Base-by-base conservation (phyloP, 352 stramenopile species). In the Pythium dissotocum region DNA sequence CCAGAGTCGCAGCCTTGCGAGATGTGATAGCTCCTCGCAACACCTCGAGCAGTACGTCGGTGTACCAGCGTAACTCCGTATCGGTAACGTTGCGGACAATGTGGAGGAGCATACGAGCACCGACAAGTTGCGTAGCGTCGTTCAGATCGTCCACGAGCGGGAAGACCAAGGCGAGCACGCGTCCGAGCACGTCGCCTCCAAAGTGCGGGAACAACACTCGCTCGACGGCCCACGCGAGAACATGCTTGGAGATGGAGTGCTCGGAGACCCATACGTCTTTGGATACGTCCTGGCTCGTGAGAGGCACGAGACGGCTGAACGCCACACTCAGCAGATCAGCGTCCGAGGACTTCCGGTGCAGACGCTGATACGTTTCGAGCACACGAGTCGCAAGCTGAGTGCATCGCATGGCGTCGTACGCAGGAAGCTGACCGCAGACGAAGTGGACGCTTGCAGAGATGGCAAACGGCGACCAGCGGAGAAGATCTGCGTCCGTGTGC, bases 51-150 rank as follows among this genome's bases (percentile, higher is more conserved):
- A 96, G 57, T 10, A 94, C 75, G 52, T 96, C 82, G 14, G 75
- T 71, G 65, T 94, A 94, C 88, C 88, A 96, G 16, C 83, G 83
- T 60, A 96, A 64, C 71, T 96, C 88, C 0, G 86, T 93, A 0
- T 74, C 54, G 0, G 86, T 94, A 24, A 89, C 80, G 44, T 86
- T 83, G 6, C 68, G 44, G 0, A 91, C 73, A 52, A 94, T 73
- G 62, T 93, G 88, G 30, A 65, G 71, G 48, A 96, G 68, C 44
- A 96, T 71, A 16, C 65, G 64, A 10, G 81, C 81, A 4, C 88
- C 88, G 40, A 92, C 73, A 21, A 80, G 59, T 40, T 94, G 86
- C 2, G 83, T 89, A 14, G 76, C 60, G 53, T 91, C 76, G 2
- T 59, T 83, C 38, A 92, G 71, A 42, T 94, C 80, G 67, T 96